Conservation (phyloP, 2,329 filamentous ascomycete genomes). For the Exophiala mesophila region DNA sequence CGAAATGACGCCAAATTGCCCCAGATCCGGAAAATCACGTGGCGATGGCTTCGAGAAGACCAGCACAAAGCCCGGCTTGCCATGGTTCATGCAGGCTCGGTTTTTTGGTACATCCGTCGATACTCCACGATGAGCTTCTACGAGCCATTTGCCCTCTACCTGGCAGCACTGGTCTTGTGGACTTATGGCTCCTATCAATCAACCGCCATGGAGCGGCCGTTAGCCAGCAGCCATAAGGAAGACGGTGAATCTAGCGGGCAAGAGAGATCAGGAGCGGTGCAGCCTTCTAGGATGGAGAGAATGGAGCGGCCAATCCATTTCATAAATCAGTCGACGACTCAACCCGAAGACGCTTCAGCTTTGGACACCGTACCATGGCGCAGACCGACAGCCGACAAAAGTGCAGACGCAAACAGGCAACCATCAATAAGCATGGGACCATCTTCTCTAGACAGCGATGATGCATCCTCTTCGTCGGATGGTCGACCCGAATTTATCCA, state of each 20-base stretch:
- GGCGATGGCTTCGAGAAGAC: constrained; percentile 48
- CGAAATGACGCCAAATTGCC: constrained; percentile 20
- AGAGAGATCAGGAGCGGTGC: constrained; percentile 16
- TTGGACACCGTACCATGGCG: not conserved
- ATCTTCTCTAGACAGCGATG: constrained; percentile 10
- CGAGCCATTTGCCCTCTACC: constrained; percentile 43
- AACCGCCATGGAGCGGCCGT: constrained; percentile 19
- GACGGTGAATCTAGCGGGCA: constrained; percentile 20
- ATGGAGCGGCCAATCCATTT: constrained; percentile 17
- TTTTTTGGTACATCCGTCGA: constrained; percentile 50
- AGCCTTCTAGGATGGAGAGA: constrained; percentile 21
- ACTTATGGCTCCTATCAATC: constrained; percentile 37
- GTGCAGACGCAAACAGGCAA: not conserved
- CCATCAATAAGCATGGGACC: not conserved
- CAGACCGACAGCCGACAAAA: not conserved
- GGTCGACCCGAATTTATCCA: constrained; percentile 40
- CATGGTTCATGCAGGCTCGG: constrained; percentile 50
- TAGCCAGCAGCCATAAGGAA: constrained; percentile 13
- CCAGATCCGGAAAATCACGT: constrained; percentile 35
- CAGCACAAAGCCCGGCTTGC: constrained; percentile 54
- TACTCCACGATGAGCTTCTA: constrained; percentile 47
- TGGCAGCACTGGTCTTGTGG: constrained; percentile 47
- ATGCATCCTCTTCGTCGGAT: constrained; percentile 14
- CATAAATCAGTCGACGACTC: constrained; percentile 12
- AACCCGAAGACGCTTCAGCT: not conserved